Evolutionary conservation across 1,284 basidiomycete genomes (phyloP).

Genomic region (Farysia itapuensis): DNA sequence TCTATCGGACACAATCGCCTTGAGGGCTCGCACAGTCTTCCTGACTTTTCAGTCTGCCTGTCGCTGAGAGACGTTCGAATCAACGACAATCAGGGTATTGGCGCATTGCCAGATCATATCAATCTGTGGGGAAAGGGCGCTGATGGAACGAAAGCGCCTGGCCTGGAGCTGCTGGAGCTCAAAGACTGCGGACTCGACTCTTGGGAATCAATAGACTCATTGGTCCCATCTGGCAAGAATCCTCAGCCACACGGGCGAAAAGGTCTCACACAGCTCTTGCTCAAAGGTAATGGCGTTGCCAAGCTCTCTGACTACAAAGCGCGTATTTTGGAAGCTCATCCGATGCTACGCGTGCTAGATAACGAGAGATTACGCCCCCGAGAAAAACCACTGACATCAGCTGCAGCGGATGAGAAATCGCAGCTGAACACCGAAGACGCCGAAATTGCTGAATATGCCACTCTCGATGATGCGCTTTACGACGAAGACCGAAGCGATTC

Average conservation of each 20-base stretch:
- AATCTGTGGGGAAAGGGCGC: constrained; percentile 49
- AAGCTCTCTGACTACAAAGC: constrained; percentile 24
- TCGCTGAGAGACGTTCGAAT: constrained; percentile 52
- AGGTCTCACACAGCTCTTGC: constrained; percentile 41
- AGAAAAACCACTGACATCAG: constrained; percentile 1
- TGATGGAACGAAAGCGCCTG: constrained; percentile 40
- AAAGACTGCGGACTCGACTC: constrained; percentile 46
- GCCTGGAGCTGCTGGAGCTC: constrained; percentile 47
- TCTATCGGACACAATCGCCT: constrained; percentile 49
- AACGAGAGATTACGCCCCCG: constrained; percentile 32
- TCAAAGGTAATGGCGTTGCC: constrained; percentile 46
- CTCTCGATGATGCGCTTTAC: not conserved
- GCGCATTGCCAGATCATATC: constrained; percentile 35
- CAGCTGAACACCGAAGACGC: not conserved
- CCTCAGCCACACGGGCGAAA: constrained; percentile 15
- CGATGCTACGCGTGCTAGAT: constrained; percentile 39
- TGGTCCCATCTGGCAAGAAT: constrained; percentile 12
- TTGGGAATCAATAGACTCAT: constrained; percentile 32
- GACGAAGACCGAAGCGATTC: constrained; percentile 4
- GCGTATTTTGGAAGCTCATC: constrained; percentile 24
- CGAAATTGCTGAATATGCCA: not conserved
- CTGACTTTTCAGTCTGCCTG: constrained; percentile 49
- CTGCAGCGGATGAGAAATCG: not conserved
- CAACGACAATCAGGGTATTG: constrained; percentile 35
- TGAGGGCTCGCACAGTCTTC: constrained; percentile 17